Evolutionary conservation across 257 asterid species (phyloP).

Genomic region (Capsicum pubescens): DNA sequence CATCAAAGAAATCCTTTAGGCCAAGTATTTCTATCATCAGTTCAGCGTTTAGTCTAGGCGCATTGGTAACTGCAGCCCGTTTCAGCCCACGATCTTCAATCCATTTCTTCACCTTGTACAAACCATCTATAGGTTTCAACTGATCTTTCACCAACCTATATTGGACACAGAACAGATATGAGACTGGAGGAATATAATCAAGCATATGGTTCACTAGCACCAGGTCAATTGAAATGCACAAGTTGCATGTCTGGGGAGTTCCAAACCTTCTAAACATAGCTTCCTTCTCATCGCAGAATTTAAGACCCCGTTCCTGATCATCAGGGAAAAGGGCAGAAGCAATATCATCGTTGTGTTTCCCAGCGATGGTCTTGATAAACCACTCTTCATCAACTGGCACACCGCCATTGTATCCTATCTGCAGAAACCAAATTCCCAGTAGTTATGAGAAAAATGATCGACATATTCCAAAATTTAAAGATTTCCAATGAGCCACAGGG

Average conservation of each 20-base stretch:
- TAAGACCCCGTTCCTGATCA: conserved; percentile 72
- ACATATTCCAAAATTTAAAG: background rate
- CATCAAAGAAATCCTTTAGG: conserved; percentile 76
- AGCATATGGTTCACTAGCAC: background rate
- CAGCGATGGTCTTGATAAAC: conserved; percentile 68
- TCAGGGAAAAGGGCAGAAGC: conserved; percentile 78
- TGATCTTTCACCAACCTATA: conserved; percentile 79
- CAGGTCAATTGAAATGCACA: background rate
- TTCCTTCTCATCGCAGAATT: conserved; percentile 84
- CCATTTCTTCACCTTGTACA: conserved; percentile 76
- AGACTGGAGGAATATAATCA: conserved; percentile 17
- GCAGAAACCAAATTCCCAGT: conserved; percentile 28
- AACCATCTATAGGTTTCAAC: conserved; percentile 68
- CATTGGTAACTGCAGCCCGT: conserved; percentile 95
- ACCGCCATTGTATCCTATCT: conserved; percentile 91
- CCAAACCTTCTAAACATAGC: conserved; percentile 79
- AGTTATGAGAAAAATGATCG: background rate
- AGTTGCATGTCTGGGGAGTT: background rate
- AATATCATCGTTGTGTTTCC: conserved; percentile 84
- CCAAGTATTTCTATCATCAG: conserved; percentile 82
- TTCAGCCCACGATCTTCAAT: conserved; percentile 83
- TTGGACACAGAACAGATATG: conserved; percentile 25
- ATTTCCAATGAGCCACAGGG: background rate
- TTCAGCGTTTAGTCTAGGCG: conserved; percentile 88
- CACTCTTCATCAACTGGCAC: conserved; percentile 77